Conservation (phyloP, 352 stramenopile genomes). For the Globisporangium camurandrum region DNA sequence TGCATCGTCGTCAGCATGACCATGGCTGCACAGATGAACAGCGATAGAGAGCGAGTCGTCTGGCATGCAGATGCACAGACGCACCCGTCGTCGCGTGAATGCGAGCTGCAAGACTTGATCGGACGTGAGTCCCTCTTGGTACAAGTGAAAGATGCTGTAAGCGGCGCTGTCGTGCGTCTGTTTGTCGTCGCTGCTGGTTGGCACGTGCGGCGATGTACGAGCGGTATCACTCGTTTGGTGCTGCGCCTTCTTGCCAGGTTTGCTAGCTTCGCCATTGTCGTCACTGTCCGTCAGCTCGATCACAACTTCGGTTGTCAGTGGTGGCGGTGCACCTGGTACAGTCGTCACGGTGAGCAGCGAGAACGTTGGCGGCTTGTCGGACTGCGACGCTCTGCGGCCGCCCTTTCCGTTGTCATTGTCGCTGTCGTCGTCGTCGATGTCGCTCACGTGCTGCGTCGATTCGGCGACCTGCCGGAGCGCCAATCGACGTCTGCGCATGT, state of each 20-base stretch:
- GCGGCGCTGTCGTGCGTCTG: background rate
- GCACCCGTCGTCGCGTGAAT: conserved; percentile 35
- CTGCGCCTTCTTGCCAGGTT: background rate
- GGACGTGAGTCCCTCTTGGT: conserved; percentile 38
- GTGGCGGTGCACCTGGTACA: background rate
- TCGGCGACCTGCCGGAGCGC: conserved; percentile 21
- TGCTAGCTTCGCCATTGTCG: background rate
- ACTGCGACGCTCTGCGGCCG: background rate
- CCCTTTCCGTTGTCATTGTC: background rate
- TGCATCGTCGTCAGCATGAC: background rate
- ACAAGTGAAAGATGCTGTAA: conserved; percentile 45
- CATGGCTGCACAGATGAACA: background rate
- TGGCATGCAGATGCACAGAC: no score
- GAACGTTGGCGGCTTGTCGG: conserved; percentile 13
- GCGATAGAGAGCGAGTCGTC: no score
- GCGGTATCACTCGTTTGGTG: no score
- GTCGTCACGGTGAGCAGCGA: conserved; percentile 7
- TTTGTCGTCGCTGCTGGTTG: background rate
- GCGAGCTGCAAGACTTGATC: conserved; percentile 58
- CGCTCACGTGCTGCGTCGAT: conserved; percentile 13
- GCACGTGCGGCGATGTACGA: background rate
- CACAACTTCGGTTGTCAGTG: no score
- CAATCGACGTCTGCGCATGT: conserved; percentile 16
- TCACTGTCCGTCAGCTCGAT: conserved; percentile 3
- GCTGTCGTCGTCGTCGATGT: conserved; percentile 11